Percentiles rank a stretch among this genome's conserved stretches.
These are phyloP conservation scores for Helenozyma rhizophorensis DNA, from an alignment of 805 yeast genomes.

Conservation along the genomic window DNA sequence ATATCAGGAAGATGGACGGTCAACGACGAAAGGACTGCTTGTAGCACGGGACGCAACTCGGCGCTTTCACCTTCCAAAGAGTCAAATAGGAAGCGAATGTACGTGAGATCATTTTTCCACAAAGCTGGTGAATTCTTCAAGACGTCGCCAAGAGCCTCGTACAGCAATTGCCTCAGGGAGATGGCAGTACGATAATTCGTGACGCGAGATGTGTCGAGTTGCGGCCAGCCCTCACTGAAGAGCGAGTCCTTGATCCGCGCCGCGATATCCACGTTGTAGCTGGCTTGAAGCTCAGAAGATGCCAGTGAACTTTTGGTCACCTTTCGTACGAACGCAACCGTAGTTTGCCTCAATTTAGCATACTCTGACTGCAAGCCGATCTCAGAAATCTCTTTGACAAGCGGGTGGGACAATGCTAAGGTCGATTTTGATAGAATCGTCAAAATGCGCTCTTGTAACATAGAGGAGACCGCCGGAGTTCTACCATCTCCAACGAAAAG, in stretches of 20 bases:
- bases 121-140: slow-evolving; percentile 42
- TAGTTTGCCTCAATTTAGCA: slow-evolving; percentile 48
- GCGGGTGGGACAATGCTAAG: slow-evolving; percentile 40
- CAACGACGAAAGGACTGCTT: slow-evolving; percentile 62
- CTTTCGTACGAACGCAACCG: slow-evolving; percentile 65
- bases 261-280: slow-evolving; percentile 43
- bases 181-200: slow-evolving; percentile 31
- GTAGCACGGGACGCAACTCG: slow-evolving; percentile 64
- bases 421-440: slow-evolving; percentile 47
- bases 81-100: slow-evolving; percentile 63
- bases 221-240: slow-evolving; percentile 60
- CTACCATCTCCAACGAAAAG: slow-evolving; percentile 49
- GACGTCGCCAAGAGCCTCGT: slow-evolving; percentile 74
- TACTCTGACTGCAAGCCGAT: slow-evolving; percentile 58
- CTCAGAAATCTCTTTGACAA: slow-evolving; percentile 48
- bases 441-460: slow-evolving; percentile 55
- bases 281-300: slow-evolving; percentile 4
- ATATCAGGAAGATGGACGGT: slow-evolving; percentile 45
- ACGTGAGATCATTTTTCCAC: slow-evolving; percentile 43
- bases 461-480: slow-evolving; percentile 50
- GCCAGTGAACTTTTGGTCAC: slow-evolving; percentile 27
- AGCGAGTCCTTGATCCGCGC: slow-evolving; percentile 50
- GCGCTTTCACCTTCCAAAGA: slow-evolving; percentile 61
- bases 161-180: slow-evolving; percentile 57
- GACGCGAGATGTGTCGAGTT: slow-evolving; percentile 29